Evolutionary conservation across 2,329 filamentous ascomycete species (phyloP).

Genomic region (Pseudogymnoascus sp.): DNA sequence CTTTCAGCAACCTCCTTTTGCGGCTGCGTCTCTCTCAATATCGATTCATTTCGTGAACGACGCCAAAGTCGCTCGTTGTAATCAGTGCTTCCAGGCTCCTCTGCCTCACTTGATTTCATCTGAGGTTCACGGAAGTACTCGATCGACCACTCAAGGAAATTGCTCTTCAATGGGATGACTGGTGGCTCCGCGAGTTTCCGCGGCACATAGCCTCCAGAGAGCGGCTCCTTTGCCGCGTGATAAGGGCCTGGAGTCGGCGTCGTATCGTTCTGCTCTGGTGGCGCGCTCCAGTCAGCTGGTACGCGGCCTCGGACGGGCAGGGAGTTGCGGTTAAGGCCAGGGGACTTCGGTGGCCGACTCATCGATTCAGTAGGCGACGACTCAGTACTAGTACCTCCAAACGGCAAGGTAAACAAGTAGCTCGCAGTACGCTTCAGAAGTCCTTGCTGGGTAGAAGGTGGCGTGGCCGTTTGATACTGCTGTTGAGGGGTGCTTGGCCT

Average conservation of each 20-base stretch:
- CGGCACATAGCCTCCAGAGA: constrained; percentile 66
- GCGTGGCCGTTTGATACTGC: constrained; percentile 23
- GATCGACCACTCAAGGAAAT: constrained; percentile 90
- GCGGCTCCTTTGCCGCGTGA: constrained; percentile 66
- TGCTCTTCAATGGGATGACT: constrained; percentile 67
- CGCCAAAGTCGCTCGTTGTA: constrained; percentile 95
- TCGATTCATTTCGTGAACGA: constrained; percentile 83
- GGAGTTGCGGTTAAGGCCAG: constrained; percentile 21
- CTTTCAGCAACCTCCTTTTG: constrained; percentile 81
- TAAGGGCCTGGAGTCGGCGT: constrained; percentile 61
- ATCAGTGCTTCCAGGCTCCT: constrained; percentile 91
- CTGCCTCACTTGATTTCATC: constrained; percentile 92
- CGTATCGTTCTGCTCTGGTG: constrained; percentile 69
- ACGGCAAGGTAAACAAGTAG: constrained; percentile 49
- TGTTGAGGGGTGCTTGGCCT: constrained; percentile 26
- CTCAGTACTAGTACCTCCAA: constrained; percentile 32
- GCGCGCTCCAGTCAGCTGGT: constrained; percentile 50
- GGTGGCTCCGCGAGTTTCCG: constrained; percentile 53
- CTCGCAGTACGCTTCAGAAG: constrained; percentile 57
- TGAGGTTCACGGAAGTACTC: constrained; percentile 98
- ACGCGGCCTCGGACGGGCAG: constrained; percentile 35
- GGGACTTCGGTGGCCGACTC: constrained; percentile 22
- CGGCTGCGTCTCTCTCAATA: constrained; percentile 86
- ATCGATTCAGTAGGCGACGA: constrained; percentile 21
- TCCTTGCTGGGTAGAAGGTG: constrained; percentile 48